phyloP scores from a whole-genome alignment of 1,284 basidiomycete species.

The Trametes sp. region DNA sequence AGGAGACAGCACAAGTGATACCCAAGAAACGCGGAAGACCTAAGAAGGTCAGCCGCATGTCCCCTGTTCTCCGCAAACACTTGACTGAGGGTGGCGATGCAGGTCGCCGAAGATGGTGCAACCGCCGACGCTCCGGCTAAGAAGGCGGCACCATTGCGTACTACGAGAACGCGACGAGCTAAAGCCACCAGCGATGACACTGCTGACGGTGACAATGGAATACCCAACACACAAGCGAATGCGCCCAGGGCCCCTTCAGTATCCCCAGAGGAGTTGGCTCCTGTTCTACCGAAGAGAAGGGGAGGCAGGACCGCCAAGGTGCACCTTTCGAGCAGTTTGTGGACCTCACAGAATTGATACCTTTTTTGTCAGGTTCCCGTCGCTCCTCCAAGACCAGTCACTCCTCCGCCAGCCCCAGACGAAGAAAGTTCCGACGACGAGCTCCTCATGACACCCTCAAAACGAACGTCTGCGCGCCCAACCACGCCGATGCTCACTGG shows the following conservation, averaged over 20 bases:
- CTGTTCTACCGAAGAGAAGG: slow-evolving; percentile 8
- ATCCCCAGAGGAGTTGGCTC: background rate
- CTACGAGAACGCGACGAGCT: slow-evolving; percentile 1
- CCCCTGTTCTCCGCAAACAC: background rate
- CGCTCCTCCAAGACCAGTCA: slow-evolving; percentile 2
- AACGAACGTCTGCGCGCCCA: slow-evolving; percentile 30
- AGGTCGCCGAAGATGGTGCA: background rate
- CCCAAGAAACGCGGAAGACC: slow-evolving; percentile 21
- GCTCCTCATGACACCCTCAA: slow-evolving; percentile 42
- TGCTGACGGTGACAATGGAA: background rate
- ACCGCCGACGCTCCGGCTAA: background rate
- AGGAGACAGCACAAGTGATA: slow-evolving; percentile 1
- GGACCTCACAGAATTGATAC: background rate
- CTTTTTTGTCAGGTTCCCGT: background rate
- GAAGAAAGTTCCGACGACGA: slow-evolving; percentile 43
- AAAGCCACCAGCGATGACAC: background rate
- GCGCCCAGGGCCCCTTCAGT: background rate
- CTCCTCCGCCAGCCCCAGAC: slow-evolving; percentile 5
- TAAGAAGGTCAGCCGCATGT: slow-evolving; percentile 4
- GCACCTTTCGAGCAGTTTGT: background rate
- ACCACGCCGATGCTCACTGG: slow-evolving; percentile 39
- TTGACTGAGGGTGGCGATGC: background rate
- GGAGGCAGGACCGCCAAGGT: slow-evolving; percentile 16
- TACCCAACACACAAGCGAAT: background rate
- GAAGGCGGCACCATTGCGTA: background rate